Evolutionary conservation across 108 stramenopile genomes (phyloP).

Genomic region (Skeletonema costatum): DNA sequence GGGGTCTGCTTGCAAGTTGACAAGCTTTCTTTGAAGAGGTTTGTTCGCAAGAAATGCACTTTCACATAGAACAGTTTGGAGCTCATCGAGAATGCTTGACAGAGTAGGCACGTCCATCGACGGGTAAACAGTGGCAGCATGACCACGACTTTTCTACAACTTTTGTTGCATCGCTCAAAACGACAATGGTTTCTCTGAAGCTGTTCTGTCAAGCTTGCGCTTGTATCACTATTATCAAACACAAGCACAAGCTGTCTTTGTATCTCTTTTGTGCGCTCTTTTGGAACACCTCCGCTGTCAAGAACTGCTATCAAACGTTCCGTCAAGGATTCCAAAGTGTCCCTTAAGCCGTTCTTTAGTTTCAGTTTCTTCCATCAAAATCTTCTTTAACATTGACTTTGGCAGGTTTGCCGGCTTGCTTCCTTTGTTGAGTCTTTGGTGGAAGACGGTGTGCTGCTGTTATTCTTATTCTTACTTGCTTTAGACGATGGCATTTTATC

Average conservation of each 20-base stretch:
- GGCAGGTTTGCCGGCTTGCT: not conserved
- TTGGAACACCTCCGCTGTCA: slow-evolving; percentile 23
- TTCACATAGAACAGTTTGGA: slow-evolving; percentile 19
- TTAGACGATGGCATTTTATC: not conserved
- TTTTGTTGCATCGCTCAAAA: slow-evolving; percentile 4
- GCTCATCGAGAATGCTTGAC: slow-evolving; percentile 16
- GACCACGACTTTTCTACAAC: slow-evolving; percentile 16
- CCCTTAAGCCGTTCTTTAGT: slow-evolving; percentile 11
- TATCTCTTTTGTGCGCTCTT: slow-evolving; percentile 2
- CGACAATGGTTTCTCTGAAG: not conserved
- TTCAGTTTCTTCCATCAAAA: slow-evolving; percentile 2
- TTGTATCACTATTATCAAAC: not conserved
- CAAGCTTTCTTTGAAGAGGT: slow-evolving; percentile 26
- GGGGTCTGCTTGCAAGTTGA: slow-evolving; percentile 15
- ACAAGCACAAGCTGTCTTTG: not conserved
- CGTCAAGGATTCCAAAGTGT: not conserved
- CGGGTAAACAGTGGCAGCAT: slow-evolving; percentile 23
- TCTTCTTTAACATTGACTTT: not conserved
- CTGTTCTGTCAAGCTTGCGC: slow-evolving; percentile 5
- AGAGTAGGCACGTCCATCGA: slow-evolving; percentile 18
- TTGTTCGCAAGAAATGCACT: slow-evolving; percentile 10
- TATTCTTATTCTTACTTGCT: not conserved
- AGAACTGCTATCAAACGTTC: slow-evolving; percentile 11
- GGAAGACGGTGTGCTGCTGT: slow-evolving; percentile 10
- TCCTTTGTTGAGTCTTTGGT: not conserved